phyloP scores from a whole-genome alignment of 495 filamentous ascomycete species.

The Bacidia gigantensis region DNA sequence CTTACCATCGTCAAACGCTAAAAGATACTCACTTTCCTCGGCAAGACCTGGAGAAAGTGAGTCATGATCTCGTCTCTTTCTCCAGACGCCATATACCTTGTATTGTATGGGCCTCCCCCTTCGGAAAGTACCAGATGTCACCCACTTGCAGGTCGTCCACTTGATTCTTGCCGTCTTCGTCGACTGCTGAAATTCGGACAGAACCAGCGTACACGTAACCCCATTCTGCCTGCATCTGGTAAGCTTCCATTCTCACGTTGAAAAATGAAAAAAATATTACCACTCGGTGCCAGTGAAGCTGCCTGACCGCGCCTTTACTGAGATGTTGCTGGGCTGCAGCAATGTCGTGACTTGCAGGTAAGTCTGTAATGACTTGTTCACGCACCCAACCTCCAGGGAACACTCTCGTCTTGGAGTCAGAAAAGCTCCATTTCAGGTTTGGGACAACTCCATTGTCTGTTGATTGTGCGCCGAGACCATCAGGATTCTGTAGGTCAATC shows the following conservation, averaged over 20 bases:
- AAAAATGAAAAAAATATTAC: constrained; percentile 23
- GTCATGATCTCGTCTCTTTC: background rate
- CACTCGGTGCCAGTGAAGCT: constrained; percentile 54
- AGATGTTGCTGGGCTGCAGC: constrained; percentile 50
- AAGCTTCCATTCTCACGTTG: background rate
- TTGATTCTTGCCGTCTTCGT: constrained; percentile 43
- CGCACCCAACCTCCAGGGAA: constrained; percentile 50
- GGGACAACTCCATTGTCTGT: constrained; percentile 47
- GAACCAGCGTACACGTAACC: constrained; percentile 46
- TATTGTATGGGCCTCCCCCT: constrained; percentile 47
- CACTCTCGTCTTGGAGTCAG: constrained; percentile 44
- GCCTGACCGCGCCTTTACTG: constrained; percentile 45
- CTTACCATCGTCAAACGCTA: constrained; percentile 52
- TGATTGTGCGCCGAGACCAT: constrained; percentile 40
- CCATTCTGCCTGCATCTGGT: constrained; percentile 43
- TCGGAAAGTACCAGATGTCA: constrained; percentile 58
- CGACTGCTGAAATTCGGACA: constrained; percentile 43
- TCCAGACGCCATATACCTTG: constrained; percentile 20
- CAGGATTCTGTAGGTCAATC: constrained; percentile 42
- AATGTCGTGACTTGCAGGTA: constrained; percentile 48
- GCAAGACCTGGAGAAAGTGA: constrained; percentile 23
- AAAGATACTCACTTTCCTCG: constrained; percentile 51
- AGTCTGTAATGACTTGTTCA: constrained; percentile 46
- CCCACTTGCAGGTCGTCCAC: constrained; percentile 41
- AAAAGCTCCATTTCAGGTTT: constrained; percentile 54